A percentile compares a stretch with the other conserved stretches of the same genome.
Conservation (phyloP, 1,284 basidiomycete species). For the Marasmius sp. region DNA sequence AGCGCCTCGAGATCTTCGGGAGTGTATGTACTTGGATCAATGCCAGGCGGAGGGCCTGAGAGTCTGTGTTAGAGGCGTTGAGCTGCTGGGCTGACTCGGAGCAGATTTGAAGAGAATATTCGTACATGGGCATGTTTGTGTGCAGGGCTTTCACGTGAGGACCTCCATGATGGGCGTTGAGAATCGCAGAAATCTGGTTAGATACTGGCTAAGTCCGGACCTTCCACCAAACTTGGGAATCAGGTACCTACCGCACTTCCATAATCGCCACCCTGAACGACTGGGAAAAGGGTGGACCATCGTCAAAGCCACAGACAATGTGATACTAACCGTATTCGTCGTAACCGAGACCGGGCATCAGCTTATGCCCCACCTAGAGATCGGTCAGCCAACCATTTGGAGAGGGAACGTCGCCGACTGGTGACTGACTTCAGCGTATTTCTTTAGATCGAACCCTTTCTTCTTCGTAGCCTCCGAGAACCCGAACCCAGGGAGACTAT, state of each 20-base stretch:
- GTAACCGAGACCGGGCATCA: constrained; percentile 55
- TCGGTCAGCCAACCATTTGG: not conserved
- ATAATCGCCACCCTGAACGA: constrained; percentile 59
- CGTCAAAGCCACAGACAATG: not conserved
- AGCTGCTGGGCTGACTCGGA: not conserved
- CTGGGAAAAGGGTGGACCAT: constrained; percentile 24
- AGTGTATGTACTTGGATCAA: constrained; percentile 29
- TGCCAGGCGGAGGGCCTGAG: constrained; percentile 24
- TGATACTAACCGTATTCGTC: constrained; percentile 44
- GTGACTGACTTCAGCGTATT: constrained; percentile 39
- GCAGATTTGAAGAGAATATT: not conserved
- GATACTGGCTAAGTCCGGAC: not conserved
- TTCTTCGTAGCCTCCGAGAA: constrained; percentile 46
- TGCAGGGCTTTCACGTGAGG: constrained; percentile 40
- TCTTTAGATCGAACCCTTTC: constrained; percentile 15
- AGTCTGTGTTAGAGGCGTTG: constrained; percentile 18
- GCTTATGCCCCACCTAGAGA: constrained; percentile 44
- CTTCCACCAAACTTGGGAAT: not conserved
- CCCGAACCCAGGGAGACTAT: constrained; percentile 54
- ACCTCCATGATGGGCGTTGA: constrained; percentile 33
- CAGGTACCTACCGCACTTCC: constrained; percentile 35
- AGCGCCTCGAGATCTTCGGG: constrained; percentile 34
- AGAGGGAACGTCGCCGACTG: not conserved
- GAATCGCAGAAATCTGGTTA: constrained; percentile 28
- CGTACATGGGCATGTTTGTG: constrained; percentile 34